Conservation (phyloP, 1,284 basidiomycete species). For the Vanrija sp. region DNA sequence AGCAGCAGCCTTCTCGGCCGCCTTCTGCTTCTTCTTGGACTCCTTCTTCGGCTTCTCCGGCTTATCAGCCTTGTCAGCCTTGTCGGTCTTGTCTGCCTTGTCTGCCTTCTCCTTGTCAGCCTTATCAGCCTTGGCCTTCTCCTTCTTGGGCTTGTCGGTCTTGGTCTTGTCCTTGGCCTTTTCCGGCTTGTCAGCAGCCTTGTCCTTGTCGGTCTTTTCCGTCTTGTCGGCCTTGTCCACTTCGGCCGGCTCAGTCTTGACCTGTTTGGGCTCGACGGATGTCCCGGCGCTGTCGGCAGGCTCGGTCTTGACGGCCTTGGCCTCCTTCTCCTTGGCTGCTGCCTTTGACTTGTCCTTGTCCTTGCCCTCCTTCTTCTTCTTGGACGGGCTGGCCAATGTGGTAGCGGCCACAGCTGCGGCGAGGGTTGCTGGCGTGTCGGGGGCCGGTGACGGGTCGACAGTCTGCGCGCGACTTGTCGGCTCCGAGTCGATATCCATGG, state of each 20-base stretch:
- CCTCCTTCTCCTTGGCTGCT: neutral
- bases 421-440: neutral
- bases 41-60: constrained; percentile 11
- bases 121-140: neutral
- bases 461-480: neutral
- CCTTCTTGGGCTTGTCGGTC: neutral
- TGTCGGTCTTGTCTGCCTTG: constrained; percentile 7
- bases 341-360: constrained; percentile 4
- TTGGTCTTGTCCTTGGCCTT: neutral
- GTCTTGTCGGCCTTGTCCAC: constrained; percentile 1
- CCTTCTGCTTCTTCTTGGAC: constrained; percentile 12
- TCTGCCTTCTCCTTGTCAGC: constrained; percentile 10
- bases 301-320: neutral
- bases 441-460: neutral
- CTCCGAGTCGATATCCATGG: constrained; percentile 18
- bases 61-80: neutral
- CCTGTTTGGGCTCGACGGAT: neutral
- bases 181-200: neutral
- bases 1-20: too few species aligned
- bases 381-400: constrained; percentile 1
- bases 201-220: neutral
- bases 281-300: neutral
- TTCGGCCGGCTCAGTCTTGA: neutral
- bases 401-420: neutral
- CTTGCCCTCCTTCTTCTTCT: constrained; percentile 10